Evolutionary conservation across 2,329 filamentous ascomycete genomes (phyloP).

Genomic region (Stachybotrys chlorohalonatus): DNA sequence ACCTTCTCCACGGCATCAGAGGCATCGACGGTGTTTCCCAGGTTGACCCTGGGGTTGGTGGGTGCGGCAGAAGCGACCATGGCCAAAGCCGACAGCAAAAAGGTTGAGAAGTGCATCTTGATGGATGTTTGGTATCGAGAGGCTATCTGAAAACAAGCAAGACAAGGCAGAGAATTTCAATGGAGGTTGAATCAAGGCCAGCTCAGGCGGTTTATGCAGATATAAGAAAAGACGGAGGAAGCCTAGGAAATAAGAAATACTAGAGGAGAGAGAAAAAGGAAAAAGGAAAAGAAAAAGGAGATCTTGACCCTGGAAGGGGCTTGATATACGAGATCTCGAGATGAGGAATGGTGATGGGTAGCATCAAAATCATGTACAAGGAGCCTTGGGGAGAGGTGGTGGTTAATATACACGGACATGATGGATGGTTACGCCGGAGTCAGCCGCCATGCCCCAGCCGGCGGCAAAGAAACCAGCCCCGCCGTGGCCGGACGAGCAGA

Average conservation of each 20-base stretch:
- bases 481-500: background rate
- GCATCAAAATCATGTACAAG: background rate
- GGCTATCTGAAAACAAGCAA: slow-evolving; percentile 2
- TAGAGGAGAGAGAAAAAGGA: slow-evolving; percentile 8
- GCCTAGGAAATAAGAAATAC: slow-evolving; percentile 14
- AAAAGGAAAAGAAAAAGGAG: slow-evolving; percentile 6
- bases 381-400: background rate
- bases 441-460: background rate
- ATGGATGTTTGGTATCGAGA: slow-evolving; percentile 1
- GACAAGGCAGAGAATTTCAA: slow-evolving; percentile 4
- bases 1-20: slow-evolving; percentile 34
- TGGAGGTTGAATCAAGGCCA: background rate
- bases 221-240: slow-evolving; percentile 2
- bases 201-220: slow-evolving; percentile 6
- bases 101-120: slow-evolving; percentile 42
- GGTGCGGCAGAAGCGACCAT: slow-evolving; percentile 39
- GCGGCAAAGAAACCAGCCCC: background rate
- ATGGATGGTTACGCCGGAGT: background rate
- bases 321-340: background rate
- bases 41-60: slow-evolving; percentile 24
- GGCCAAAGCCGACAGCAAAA: slow-evolving; percentile 35
- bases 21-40: slow-evolving; percentile 25
- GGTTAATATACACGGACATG: background rate
- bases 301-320: background rate
- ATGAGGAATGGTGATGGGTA: background rate